These are phyloP conservation scores for Pestalotiopsis fici DNA, from an alignment of 2,329 filamentous ascomycete genomes.

Conservation along the genomic window DNA sequence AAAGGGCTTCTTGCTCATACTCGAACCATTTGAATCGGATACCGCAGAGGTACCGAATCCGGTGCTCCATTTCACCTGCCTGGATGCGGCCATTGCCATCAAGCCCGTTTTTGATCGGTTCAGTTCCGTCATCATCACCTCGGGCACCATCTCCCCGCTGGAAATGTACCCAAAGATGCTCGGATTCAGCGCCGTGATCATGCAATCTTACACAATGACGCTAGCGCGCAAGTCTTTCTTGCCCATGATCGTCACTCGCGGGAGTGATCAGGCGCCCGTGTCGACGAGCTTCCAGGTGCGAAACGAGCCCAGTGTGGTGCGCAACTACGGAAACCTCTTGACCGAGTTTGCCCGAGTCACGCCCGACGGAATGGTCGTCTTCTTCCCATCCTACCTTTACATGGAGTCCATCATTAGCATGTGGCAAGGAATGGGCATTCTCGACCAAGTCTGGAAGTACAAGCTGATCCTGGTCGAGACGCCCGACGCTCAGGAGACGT, in stretches of 20 bases:
- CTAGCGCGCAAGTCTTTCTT: slow-evolving; percentile 92
- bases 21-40: slow-evolving; percentile 97
- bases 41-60: slow-evolving; percentile 95
- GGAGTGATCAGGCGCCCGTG: slow-evolving; percentile 89
- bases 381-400: slow-evolving; percentile 97
- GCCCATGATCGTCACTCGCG: slow-evolving; percentile 95
- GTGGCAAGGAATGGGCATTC: slow-evolving; percentile 98
- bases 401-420: slow-evolving; percentile 99
- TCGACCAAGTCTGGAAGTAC: slow-evolving; percentile 98
- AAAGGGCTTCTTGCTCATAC: slow-evolving; percentile 90
- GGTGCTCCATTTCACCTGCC: slow-evolving; percentile 93
- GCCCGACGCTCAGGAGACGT: slow-evolving; percentile 95
- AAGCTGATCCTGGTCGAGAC: slow-evolving; percentile 98
- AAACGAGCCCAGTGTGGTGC: slow-evolving; percentile 94
- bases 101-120: slow-evolving; percentile 97
- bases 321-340: slow-evolving; percentile 91
- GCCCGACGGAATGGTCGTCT: slow-evolving; percentile 97
- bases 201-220: slow-evolving; percentile 98
- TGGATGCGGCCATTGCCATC: slow-evolving; percentile 97
- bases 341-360: slow-evolving; percentile 96
- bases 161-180: slow-evolving; percentile 99
- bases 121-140: slow-evolving; percentile 97
- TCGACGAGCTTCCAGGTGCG: slow-evolving; percentile 94
- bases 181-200: slow-evolving; percentile 86
- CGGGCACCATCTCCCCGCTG: slow-evolving; percentile 91